Evolutionary conservation across 345 rosid species (phyloP), one percentile per base, ranked within the genome.

Genomic region (Dovyalis caffra): DNA sequence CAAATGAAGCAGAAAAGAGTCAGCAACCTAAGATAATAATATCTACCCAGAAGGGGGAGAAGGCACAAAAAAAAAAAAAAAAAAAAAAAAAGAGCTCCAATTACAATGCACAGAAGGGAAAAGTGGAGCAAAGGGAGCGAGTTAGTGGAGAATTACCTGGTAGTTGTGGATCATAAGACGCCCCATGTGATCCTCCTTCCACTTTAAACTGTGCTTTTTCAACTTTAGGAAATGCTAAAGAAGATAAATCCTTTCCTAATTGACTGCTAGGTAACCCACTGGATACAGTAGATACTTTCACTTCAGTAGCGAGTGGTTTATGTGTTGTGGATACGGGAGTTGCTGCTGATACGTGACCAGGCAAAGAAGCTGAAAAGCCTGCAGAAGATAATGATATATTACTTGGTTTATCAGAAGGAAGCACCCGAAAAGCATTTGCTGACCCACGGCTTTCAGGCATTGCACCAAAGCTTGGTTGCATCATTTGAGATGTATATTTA

Each of bases 131-230:
- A 56, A 68, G 33, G 40, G 20, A 20, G 38, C 43, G 33, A 62
- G 23, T 31, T 32, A n/a, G 5, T 35, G 66, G 23, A 53, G 70
- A 38, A 71, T 64, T 86, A 95, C 99, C 86, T 77, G 86, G 86
- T 14, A 71, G 32, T 76, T 71, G 81, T 15, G 84, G 71, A 31
- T 75, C 76, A 75, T 77, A 70, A 51, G 85, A 71, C 45, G 81
- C 70, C 66, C 75, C 86, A 67, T 81, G 87, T 73, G 90, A 64
- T 78, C 87, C 92, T 74, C 83, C 88, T 26, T 88, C 90, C 73
- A 77, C 29, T 68, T 82, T 86, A 74, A 80, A 64, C 38, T 80
- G 89, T 64, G 87, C 72, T 70, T 86, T 82, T 37, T 84, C 93
- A 63, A 74, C 86, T 79, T 85, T 90, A n/a, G 88, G 79, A 34